Base-by-base conservation (phyloP, 192 early-diverging fungal genomes). In the Globomyces pollinis-pini region DNA sequence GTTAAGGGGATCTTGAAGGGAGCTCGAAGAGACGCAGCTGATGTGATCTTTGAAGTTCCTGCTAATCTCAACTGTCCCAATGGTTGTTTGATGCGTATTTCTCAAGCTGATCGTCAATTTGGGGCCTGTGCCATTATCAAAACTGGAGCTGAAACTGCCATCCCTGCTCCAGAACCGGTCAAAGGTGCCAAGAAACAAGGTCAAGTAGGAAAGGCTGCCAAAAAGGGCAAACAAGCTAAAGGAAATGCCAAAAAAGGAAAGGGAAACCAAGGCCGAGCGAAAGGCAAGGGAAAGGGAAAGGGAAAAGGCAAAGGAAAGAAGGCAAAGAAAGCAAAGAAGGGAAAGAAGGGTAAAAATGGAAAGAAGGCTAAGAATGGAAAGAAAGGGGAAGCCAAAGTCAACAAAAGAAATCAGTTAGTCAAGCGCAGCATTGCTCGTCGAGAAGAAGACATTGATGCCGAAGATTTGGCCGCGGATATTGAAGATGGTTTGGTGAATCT, bases 71-170 rank as follows among this genome's bases (percentile, higher is more conserved):
- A 35, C 29, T 29, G 30, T 20, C 4, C 52, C 5, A 31, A 31
- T 16, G 52, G 52, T 31, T 54, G 52, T 33, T 54, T 54, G 52
- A 54, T 54, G 52, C 52, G 35, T 29, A 33, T 54, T 9, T 34
- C 29, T 18, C 52, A 54, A 21, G 16, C 18, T 9, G 35, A 36
- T 36, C 35, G 35, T 36, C 35, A 36, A 13, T 36, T 36, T 36
- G 35, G 35, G 6, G 35, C 35, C 13, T 36, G 35, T 36, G 35
- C 35, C 13, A 13, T 13, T 36, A 13, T 36, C 35, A 36, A 36
- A 13, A 36, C 35, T 13, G 35, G 35, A 9, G 35, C 35, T 36
- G 35, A 6, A 6, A 36, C 35, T 36, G 7, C 6, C 7, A 36
- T 36, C 35, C 35, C 35, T 9, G 7, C 35, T 9, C 7, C 35